Base-by-base conservation (phyloP, 2,329 filamentous ascomycete species). In the Pestalotiopsis sp. region DNA sequence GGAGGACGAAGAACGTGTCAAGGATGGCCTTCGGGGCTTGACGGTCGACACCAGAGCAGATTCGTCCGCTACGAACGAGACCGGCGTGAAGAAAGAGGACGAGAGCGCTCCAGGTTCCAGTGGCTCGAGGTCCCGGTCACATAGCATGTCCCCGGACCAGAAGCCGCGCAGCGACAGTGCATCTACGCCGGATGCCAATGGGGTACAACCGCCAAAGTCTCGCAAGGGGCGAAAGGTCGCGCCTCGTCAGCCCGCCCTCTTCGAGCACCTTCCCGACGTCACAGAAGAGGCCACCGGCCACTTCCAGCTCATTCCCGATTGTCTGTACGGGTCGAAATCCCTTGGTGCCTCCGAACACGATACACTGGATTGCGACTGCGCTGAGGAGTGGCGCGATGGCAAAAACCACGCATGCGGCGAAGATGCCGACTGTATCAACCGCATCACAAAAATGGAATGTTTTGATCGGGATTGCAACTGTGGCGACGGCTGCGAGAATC, bases 351-450 rank as follows among this genome's bases (percentile, higher is more conserved):
- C 96, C 30, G 95, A 98, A 76, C 92, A 94, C 81, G 95, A 92
- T 80, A 84, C 93, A 69, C 86, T 98, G 79, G 96, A 98, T 80
- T 99, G 96, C 81, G 96, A 99, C 78, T 99, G 96, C 81, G 85
- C 88, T 73, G 93, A 97, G 81, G 94, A 98, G 82, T 98, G 93
- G 92, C 91, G 95, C 44, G 82, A 89, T 78, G 86, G 87, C 70
- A 79, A 82, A 71, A 99, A 99, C 79, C 81, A 91, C 81, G 94
- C 96, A 63, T 99, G 96, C 79, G 95, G 93, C 72, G 94, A 98
- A 75, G 94, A 98, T 80, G 97, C 94, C 17, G 95, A 98, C 80
- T 99, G 96, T 81, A 99, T 99, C 85, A 99, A 99, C 80, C 92
- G 96, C 75, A 93, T 94, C 68, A 98, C 95, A 68, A 98, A 98